Evolutionary conservation across 139 green algal genomes (phyloP).

Genomic region (Haematococcus sp.): DNA sequence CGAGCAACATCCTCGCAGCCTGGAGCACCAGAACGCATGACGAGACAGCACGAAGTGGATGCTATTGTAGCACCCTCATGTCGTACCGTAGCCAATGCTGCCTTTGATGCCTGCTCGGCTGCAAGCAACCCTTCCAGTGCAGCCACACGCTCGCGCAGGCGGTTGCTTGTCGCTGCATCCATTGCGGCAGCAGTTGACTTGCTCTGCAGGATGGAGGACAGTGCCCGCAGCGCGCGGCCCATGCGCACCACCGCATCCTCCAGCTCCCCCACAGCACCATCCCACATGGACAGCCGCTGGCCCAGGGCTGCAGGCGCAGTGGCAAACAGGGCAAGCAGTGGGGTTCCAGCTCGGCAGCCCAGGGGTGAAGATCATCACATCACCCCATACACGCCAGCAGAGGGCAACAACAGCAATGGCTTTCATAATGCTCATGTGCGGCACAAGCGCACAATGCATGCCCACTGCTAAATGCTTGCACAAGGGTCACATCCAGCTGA

Average conservation of each 20-base stretch:
- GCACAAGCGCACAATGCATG: no score
- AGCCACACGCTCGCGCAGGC: background rate
- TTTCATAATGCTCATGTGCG: no score
- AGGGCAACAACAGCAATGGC: no score
- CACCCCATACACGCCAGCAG: no score
- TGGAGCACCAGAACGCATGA: no score
- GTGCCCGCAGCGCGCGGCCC: background rate
- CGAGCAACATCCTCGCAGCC: no score
- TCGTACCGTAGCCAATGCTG: background rate
- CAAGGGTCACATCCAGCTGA: no score
- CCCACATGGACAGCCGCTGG: background rate
- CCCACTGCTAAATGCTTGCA: no score
- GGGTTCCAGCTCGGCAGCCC: no score
- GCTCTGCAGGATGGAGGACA: background rate
- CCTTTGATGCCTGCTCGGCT: conserved; percentile 1
- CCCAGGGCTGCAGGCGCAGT: background rate
- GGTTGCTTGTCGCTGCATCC: background rate
- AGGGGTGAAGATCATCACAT: no score
- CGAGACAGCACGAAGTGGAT: no score
- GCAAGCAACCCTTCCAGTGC: conserved; percentile 1
- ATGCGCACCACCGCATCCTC: background rate
- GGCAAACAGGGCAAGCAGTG: background rate
- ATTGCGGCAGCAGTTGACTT: background rate
- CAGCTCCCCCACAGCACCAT: background rate
- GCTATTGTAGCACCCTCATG: no score